Percentiles rank a stretch among this genome's conserved stretches.
Evolutionary conservation across 371 early-diverging fungal genomes (phyloP).

Genomic region (Zychaea mexicana): DNA sequence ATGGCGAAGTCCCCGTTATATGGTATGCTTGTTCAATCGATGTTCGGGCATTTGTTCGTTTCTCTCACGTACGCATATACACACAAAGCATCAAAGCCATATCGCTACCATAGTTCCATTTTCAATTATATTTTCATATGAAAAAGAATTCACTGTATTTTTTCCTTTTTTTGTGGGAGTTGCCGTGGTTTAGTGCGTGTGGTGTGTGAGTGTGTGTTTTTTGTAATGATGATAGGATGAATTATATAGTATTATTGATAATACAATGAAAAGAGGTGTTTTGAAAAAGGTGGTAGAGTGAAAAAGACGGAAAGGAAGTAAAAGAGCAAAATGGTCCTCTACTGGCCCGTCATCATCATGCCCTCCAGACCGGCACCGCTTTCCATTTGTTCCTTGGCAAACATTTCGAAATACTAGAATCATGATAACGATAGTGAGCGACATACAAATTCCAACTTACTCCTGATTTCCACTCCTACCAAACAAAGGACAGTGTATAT

Average conservation of each 20-base stretch:
- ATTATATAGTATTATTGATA: constrained; percentile 1
- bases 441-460: constrained; percentile 30
- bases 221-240: constrained; percentile 1
- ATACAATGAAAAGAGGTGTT: neutral
- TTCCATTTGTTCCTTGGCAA: constrained; percentile 94
- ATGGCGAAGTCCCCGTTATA: too few relatives aligned
- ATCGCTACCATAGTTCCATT: neutral
- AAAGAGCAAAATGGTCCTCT: neutral
- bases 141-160: neutral
- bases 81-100: neutral
- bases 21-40: too few relatives aligned
- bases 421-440: constrained; percentile 4
- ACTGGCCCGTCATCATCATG: constrained; percentile 43
- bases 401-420: constrained; percentile 92
- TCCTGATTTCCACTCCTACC: neutral
- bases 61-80: neutral
- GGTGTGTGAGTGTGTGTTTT: neutral
- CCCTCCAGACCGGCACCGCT: constrained; percentile 59
- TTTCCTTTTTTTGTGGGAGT: neutral
- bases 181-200: neutral
- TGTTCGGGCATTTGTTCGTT: constrained; percentile 1
- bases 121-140: neutral
- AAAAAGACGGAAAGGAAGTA: neutral
- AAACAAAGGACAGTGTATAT: neutral
- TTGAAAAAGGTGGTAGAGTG: too few relatives aligned